Evolutionary conservation across 495 filamentous ascomycete genomes (phyloP).

Genomic region (Aspergillus sparsus): DNA sequence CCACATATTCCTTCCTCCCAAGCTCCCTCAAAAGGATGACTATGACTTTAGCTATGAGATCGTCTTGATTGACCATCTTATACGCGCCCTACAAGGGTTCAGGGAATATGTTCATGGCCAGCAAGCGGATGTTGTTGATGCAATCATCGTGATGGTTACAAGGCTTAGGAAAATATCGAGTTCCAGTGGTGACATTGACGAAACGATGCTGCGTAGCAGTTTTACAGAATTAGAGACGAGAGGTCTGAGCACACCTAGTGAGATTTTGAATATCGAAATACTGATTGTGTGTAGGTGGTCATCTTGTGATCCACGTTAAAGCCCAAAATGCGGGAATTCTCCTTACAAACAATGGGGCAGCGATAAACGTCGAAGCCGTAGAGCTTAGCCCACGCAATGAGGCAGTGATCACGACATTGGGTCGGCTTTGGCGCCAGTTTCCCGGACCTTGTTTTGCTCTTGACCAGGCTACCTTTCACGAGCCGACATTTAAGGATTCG

Average conservation of each 20-base stretch:
- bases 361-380: conserved; percentile 54
- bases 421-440: conserved; percentile 56
- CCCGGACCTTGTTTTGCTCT: conserved; percentile 53
- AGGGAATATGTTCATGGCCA: conserved; percentile 13
- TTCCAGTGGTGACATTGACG: conserved; percentile 18
- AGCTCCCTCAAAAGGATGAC: conserved; percentile 54
- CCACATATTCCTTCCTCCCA: conserved; percentile 62
- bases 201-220: conserved; percentile 14
- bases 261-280: neutral
- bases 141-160: conserved; percentile 23
- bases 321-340: conserved; percentile 63
- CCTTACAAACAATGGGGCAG: conserved; percentile 34
- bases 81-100: conserved; percentile 31
- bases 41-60: conserved; percentile 22
- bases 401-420: conserved; percentile 47
- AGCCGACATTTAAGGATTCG: conserved; percentile 36
- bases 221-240: conserved; percentile 15
- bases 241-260: conserved; percentile 7
- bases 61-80: conserved; percentile 21
- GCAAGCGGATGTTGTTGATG: conserved; percentile 4
- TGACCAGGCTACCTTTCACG: conserved; percentile 27
- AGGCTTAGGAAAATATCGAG: conserved; percentile 22
- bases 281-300: conserved; percentile 18
- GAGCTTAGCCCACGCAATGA: conserved; percentile 55
- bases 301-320: conserved; percentile 48